Percentiles rank a stretch among this genome's conserved stretches.
Conservation (phyloP, 2,329 filamentous ascomycete species). For the Ascochyta clinopodiicola region DNA sequence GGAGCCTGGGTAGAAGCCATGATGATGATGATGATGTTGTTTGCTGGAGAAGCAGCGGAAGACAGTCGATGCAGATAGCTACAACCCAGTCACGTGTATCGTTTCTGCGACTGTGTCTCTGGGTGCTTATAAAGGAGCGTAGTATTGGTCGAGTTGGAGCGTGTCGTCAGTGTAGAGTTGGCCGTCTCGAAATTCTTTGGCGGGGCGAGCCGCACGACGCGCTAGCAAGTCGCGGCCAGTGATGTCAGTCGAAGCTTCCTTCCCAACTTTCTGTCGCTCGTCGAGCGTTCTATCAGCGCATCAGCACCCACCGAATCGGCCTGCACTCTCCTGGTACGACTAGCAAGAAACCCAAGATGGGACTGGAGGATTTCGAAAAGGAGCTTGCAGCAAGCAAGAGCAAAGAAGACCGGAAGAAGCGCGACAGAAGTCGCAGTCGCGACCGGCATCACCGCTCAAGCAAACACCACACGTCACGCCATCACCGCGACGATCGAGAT, state of each 20-base stretch:
- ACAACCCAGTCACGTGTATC: background rate
- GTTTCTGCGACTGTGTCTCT: background rate
- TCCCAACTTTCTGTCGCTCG: conserved; percentile 5
- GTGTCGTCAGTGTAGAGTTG: conserved; percentile 5
- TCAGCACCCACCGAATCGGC: too few relatives aligned
- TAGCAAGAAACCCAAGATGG: conserved; percentile 53
- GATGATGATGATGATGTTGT: conserved; percentile 13
- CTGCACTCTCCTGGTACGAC: too few relatives aligned
- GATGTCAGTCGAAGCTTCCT: conserved; percentile 30
- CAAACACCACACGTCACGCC: conserved; percentile 48
- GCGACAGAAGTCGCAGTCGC: conserved; percentile 53
- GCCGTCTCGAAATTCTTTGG: conserved; percentile 41
- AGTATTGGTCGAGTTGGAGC: conserved; percentile 5
- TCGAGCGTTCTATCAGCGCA: conserved; percentile 52
- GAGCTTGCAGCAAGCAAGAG: conserved; percentile 71
- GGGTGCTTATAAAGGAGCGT: conserved; percentile 10
- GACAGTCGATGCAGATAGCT: background rate
- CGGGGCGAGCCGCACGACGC: conserved; percentile 27
- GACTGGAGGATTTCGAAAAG: conserved; percentile 78
- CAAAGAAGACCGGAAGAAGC: conserved; percentile 57
- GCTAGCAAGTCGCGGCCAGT: conserved; percentile 25
- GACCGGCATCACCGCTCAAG: conserved; percentile 48
- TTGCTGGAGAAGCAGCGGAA: background rate
- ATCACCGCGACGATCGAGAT: conserved; percentile 59
- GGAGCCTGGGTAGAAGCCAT: conserved; percentile 51